A percentile compares a stretch with the other conserved stretches of the same genome.
Conservation (phyloP, 2,329 filamentous ascomycete species). For the Colletotrichum sansevieriae region DNA sequence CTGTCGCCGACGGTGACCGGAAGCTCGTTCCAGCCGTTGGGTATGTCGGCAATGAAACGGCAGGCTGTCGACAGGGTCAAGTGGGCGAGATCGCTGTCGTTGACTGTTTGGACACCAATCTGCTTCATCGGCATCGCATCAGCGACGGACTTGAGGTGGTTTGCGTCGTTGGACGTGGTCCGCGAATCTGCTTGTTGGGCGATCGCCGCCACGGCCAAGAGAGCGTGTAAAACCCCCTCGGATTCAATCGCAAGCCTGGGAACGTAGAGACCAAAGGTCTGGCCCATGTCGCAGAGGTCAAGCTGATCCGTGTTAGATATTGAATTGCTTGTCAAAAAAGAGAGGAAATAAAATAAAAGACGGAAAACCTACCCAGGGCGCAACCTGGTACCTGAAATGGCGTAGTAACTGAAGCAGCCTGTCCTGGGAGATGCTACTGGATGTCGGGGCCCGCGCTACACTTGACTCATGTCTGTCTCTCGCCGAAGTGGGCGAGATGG, state of each 20-base stretch:
- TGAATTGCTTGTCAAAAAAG: too few species aligned
- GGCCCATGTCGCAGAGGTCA: conserved; percentile 57
- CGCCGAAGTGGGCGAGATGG: background rate
- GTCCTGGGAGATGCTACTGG: conserved; percentile 26
- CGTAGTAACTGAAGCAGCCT: conserved; percentile 51
- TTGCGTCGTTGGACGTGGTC: background rate
- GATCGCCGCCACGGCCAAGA: conserved; percentile 44
- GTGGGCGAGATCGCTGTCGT: conserved; percentile 22
- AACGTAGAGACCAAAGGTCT: conserved; percentile 55
- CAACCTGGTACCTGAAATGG: conserved; percentile 60
- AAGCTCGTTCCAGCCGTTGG: conserved; percentile 24
- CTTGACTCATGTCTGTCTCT: background rate
- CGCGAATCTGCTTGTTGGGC: conserved; percentile 24
- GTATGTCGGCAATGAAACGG: conserved; percentile 25
- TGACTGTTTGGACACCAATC: background rate
- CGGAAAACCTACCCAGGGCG: conserved; percentile 56
- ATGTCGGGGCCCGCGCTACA: background rate
- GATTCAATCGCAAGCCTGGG: conserved; percentile 49
- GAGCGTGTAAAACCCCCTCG: conserved; percentile 44
- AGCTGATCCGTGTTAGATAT: conserved; percentile 47
- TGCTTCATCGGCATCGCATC: background rate
- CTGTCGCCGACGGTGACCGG: conserved; percentile 10
- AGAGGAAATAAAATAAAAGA: background rate
- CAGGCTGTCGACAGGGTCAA: conserved; percentile 24
- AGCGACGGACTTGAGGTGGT: conserved; percentile 26